Evolutionary conservation across 345 rosid species (phyloP), one percentile per base, ranked within the genome.

Genomic region (Arabis alpina): DNA sequence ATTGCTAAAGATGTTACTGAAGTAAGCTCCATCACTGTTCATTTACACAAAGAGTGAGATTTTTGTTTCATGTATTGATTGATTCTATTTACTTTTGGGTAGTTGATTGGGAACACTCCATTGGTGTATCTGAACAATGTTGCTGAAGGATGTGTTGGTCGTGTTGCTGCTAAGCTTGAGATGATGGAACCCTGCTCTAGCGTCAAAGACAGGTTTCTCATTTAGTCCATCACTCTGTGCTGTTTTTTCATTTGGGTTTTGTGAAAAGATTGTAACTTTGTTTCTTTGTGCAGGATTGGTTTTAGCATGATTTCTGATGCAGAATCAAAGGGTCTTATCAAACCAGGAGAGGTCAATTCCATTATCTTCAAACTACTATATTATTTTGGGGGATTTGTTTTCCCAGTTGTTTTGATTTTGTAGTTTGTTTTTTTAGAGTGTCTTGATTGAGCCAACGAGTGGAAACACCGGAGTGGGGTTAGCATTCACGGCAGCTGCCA

Each of bases 401-500:
- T 24, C 6, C 36, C 7, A 6, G 12, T 30, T 15, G 27, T 40
- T 3, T 6, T 76, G 24, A 74, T 47, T 19, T 66, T 41, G 66
- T 28, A 10, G 39, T 54, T 24, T 59, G 8, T 64, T 42, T 23
- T 49, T 3, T 52, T 14, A 88, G 97, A 90, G 96, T 75, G 87
- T 88, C 45, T 64, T 93, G 54, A 84, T 93, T 80, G 98, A 93
- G 80, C 97, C 96, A 9, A 93, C 97, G n/a, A 92, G 97, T 75
- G 98, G 98, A 70, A 90, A 92, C 69, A 92, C 98, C 4, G 98
- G 98, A 63, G 89, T 92, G 43, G 97, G 95, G 25, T 82, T 92
- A 72, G 97, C 98, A 3, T 90, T 92, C 79, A 82, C 92, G 73
- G 97, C 97, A 4, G 96, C 97, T 42, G 96, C 95, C 10, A 93